These are phyloP conservation scores for Phoenix dactylifera DNA, from an alignment of 176 grass and related monocot genomes.

Conservation along the genomic window DNA sequence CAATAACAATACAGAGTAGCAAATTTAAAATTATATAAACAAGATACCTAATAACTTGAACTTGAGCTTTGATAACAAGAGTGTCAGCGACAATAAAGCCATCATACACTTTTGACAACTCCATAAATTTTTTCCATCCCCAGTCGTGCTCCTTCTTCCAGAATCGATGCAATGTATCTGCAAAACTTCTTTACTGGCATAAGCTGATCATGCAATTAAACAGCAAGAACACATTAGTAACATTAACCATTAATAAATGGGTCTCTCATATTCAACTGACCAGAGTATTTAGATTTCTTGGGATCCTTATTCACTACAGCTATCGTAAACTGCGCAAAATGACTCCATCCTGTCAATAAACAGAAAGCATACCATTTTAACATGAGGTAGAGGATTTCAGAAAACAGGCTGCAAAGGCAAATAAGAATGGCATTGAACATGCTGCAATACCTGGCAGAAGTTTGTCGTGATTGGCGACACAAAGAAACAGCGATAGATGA, in stretches of 20 bases:
- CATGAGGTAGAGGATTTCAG: neutral
- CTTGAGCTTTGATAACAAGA: conserved; percentile 98
- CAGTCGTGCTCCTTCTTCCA: conserved; percentile 99
- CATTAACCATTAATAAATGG: neutral
- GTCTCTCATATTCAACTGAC: conserved; percentile 38
- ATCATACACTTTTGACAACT: conserved; percentile 86
- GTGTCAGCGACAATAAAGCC: conserved; percentile 77
- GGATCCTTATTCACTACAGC: conserved; percentile 98
- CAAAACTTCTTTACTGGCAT: conserved; percentile 31
- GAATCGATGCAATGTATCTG: conserved; percentile 98
- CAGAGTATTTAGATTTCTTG: conserved; percentile 99
- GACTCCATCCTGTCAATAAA: conserved; percentile 67
- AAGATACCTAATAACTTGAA: conserved; percentile 96
- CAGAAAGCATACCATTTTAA: no score
- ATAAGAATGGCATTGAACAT: conserved; percentile 15
- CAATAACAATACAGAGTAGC: no score
- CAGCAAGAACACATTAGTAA: conserved; percentile 10
- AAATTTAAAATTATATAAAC: conserved; percentile 14
- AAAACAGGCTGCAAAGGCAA: conserved; percentile 3
- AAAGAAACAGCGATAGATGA: conserved; percentile 95
- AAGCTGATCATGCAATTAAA: conserved; percentile 25
- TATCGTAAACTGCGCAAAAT: conserved; percentile 97
- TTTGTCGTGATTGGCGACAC: conserved; percentile 96
- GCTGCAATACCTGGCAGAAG: conserved; percentile 67
- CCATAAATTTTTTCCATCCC: conserved; percentile 99